These are phyloP conservation scores for Immersiporthe knoxdaviesiana DNA, from an alignment of 2,329 filamentous ascomycete species.

Conservation along the genomic window DNA sequence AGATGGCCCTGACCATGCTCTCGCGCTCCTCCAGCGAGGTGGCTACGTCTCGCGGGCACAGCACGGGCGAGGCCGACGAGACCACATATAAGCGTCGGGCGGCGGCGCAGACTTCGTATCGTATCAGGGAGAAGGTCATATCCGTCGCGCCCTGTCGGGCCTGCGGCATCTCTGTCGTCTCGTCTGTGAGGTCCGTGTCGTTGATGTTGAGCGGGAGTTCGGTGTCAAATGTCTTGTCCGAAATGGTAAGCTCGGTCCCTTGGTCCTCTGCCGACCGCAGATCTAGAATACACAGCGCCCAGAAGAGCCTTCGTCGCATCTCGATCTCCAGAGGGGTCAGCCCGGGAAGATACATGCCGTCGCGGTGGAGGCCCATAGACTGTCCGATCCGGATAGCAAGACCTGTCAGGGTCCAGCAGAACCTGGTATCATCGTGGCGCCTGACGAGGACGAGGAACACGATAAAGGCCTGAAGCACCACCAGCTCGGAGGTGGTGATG, in stretches of 20 bases:
- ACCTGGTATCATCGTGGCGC: slow-evolving; percentile 54
- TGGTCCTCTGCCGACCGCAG: slow-evolving; percentile 63
- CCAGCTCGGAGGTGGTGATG: slow-evolving; percentile 60
- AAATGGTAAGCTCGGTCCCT: slow-evolving; percentile 54
- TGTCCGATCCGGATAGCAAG: slow-evolving; percentile 61
- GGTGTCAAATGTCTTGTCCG: slow-evolving; percentile 54
- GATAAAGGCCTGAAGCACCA: slow-evolving; percentile 63
- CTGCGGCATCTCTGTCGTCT: slow-evolving; percentile 50
- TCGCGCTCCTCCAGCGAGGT: slow-evolving; percentile 49
- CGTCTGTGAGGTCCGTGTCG: slow-evolving; percentile 53
- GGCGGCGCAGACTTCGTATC: slow-evolving; percentile 48
- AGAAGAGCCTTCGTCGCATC: slow-evolving; percentile 66
- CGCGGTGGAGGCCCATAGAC: slow-evolving; percentile 60
- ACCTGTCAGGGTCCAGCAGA: slow-evolving; percentile 67
- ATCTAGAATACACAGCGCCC: slow-evolving; percentile 63
- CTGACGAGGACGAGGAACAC: slow-evolving; percentile 61
- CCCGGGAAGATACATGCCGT: slow-evolving; percentile 55
- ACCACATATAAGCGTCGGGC: slow-evolving; percentile 44
- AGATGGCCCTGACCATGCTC: slow-evolving; percentile 37
- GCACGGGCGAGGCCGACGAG: slow-evolving; percentile 39
- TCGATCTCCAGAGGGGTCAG: slow-evolving; percentile 64
- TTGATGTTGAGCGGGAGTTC: slow-evolving; percentile 61
- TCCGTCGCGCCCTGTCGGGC: slow-evolving; percentile 59
- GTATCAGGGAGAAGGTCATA: slow-evolving; percentile 49
- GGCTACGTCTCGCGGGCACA: slow-evolving; percentile 37